These are phyloP conservation scores for Coniochaeta sp. DNA, from an alignment of 2,329 filamentous ascomycete species.

Conservation along the genomic window DNA sequence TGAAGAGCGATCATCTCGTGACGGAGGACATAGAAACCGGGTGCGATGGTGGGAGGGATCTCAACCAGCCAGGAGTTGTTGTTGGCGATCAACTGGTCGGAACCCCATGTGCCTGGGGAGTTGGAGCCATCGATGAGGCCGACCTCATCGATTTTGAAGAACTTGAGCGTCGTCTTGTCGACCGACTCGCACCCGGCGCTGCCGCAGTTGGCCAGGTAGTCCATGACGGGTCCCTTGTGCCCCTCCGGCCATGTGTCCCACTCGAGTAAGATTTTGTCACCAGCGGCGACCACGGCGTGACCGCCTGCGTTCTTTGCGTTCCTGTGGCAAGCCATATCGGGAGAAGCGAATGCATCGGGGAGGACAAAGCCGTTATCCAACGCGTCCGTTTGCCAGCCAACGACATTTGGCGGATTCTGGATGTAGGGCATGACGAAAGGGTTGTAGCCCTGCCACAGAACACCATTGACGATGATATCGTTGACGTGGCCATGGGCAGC, in stretches of 20 bases:
- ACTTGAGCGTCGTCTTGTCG: conserved; percentile 3
- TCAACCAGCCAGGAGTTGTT: conserved; percentile 43
- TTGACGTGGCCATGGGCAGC: conserved; percentile 2
- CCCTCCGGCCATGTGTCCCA: conserved; percentile 14
- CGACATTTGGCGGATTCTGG: conserved; percentile 8
- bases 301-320: conserved; percentile 21
- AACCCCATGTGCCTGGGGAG: conserved; percentile 25
- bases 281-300: conserved; percentile 21
- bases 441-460: not conserved
- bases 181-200: conserved; percentile 1
- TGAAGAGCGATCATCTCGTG: conserved; percentile 47
- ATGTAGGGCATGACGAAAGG: not conserved
- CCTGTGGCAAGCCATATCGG: conserved; percentile 30
- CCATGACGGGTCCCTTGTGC: conserved; percentile 5
- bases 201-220: conserved; percentile 4
- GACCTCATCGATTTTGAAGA: conserved; percentile 4
- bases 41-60: conserved; percentile 34
- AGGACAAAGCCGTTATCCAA: conserved; percentile 33
- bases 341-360: conserved; percentile 19
- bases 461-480: conserved; percentile 1
- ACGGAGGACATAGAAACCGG: conserved; percentile 44
- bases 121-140: conserved; percentile 20
- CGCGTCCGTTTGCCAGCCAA: conserved; percentile 24
- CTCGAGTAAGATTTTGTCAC: conserved; percentile 21
- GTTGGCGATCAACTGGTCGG: conserved; percentile 37